Conservation (phyloP, 1,139 yeast species). For the Pichia sp. region DNA sequence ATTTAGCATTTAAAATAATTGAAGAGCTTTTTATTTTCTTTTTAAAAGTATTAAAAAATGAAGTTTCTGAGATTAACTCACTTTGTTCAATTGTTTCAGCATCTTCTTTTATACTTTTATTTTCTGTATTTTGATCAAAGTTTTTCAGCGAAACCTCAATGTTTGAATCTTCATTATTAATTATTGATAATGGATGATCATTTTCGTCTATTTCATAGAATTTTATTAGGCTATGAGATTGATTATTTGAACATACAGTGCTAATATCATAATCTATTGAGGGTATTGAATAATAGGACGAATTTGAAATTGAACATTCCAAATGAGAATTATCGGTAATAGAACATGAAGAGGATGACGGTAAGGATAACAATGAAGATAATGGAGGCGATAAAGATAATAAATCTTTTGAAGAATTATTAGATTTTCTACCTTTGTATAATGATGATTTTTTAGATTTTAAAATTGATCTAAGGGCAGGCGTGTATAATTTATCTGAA, state of each 20-base stretch:
- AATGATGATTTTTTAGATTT: constrained; percentile 7
- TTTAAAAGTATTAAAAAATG: neutral
- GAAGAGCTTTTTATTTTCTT: neutral
- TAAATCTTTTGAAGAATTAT: constrained; percentile 1
- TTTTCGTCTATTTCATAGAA: neutral
- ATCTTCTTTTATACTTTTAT: no score
- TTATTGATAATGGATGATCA: constrained; percentile 4
- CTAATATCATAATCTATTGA: neutral
- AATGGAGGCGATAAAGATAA: neutral
- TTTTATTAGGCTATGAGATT: no score
- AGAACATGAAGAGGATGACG: neutral
- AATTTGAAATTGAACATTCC: neutral
- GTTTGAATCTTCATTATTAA: neutral
- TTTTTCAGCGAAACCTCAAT: neutral
- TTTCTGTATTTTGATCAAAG: no score
- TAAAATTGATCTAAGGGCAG: constrained; percentile 18
- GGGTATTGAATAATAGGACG: neutral
- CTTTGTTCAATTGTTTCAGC: no score
- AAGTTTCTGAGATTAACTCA: no score
- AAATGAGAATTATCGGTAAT: neutral
- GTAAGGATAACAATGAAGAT: no score
- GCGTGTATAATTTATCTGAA: constrained; percentile 8
- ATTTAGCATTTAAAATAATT: no score
- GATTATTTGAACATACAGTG: no score
- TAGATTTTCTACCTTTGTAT: constrained; percentile 3